A percentile compares a stretch with the other conserved stretches of the same genome.
Conservation (phyloP, 306 rosid genomes). For the Dicorynia guianensis region DNA sequence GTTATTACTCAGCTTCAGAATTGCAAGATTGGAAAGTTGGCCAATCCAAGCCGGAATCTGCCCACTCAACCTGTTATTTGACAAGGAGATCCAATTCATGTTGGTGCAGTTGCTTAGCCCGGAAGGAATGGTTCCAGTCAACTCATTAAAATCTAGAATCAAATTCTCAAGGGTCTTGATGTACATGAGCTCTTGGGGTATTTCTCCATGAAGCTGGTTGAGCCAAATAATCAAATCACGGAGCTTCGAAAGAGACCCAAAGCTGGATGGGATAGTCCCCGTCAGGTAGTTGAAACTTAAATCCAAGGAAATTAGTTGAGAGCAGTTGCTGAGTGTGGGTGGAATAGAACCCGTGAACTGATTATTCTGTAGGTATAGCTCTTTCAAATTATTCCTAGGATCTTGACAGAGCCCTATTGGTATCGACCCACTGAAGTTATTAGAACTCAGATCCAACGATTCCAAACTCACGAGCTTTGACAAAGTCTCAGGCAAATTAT, state of each 20-base stretch:
- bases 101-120: conserved; percentile 78
- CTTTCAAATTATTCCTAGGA: conserved; percentile 57
- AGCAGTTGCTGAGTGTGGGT: conserved; percentile 74
- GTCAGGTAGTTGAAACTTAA: conserved; percentile 82
- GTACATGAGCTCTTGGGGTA: conserved; percentile 67
- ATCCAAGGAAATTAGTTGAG: conserved; percentile 78
- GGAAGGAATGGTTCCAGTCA: conserved; percentile 71
- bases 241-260: conserved; percentile 75
- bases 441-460: conserved; percentile 85
- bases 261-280: conserved; percentile 77
- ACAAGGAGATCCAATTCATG: conserved; percentile 87
- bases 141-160: conserved; percentile 81
- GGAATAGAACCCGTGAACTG: conserved; percentile 70
- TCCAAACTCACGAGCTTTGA: conserved; percentile 59
- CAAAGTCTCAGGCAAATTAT: conserved; percentile 59
- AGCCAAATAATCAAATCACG: conserved; percentile 80
- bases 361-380: conserved; percentile 79
- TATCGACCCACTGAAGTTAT: conserved; percentile 64
- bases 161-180: conserved; percentile 73
- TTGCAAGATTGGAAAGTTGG: conserved; percentile 65
- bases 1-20: conserved; percentile 87
- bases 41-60: conserved; percentile 82
- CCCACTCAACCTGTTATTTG: conserved; percentile 76
- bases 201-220: conserved; percentile 76
- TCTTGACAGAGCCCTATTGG: conserved; percentile 60